Base-by-base conservation (phyloP, 805 yeast species). In the Zygoascus flipseniorum region DNA sequence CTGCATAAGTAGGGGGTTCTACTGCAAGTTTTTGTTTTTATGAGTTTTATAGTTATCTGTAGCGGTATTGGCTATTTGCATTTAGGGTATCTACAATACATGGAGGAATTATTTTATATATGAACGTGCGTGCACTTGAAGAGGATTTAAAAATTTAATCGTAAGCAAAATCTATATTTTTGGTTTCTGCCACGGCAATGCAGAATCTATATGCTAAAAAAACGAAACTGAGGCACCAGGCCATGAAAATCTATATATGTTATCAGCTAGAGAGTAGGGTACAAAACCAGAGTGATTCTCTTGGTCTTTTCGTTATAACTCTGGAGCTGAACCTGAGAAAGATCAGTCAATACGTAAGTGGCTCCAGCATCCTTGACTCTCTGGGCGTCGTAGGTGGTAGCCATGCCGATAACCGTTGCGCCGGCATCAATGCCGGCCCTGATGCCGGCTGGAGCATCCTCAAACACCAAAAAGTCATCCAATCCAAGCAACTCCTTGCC, bases 381-480 rank as follows among this genome's bases (percentile, higher is more conserved):
- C 56, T 81, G 83, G 42, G 86, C 78, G 58, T 77, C 81, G 69
- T 85, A 86, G 52, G 93, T 82, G 56, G 92, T 83, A 60, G 90
- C 85, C 69, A 87, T 83, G 65, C 95, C 96, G 61, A 87, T 81
- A 56, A 86, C 84, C 65, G 78, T 76, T 67, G 93, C 89, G 55
- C 90, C 95, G 26, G 93, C 90, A 53, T 78, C 86, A 66, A 81
- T 80, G 65, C 95, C 95, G 42, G 95, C 92, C 62, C 79, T 71
- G 58, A 86, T 81, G 66, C 96, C 95, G 49, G 93, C 90, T 55
- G 89, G 92, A 47, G 95, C 95, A 67, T 87, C 96, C 72, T 87
- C 96, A 65, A 87, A 87, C 44, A 86, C 82, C 31, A 73, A 73
- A 61, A 71, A 74, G 52, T 73, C 70, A 43, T 65, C 26, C 16